These are phyloP conservation scores for Sphagnum magellanicum DNA, from an alignment of 228 moss, liverwort and hornwort genomes.

Conservation along the genomic window DNA sequence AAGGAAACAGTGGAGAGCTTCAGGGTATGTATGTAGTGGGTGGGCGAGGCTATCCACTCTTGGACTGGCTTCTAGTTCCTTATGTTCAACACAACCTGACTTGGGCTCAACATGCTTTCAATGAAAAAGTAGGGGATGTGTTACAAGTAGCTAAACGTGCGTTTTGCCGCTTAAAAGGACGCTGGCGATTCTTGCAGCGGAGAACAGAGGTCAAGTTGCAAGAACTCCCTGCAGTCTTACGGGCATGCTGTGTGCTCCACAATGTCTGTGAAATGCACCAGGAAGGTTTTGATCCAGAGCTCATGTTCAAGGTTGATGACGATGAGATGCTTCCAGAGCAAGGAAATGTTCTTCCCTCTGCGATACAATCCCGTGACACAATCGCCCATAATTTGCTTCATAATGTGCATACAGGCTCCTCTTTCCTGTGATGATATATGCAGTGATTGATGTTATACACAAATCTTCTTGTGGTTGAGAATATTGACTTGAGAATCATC, in stretches of 20 bases:
- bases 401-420: slow-evolving; percentile 52
- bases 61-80: slow-evolving; percentile 93
- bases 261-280: slow-evolving; percentile 92
- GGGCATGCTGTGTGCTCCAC: slow-evolving; percentile 93
- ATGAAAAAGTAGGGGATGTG: slow-evolving; percentile 74
- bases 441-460: too few relatives aligned
- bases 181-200: slow-evolving; percentile 85
- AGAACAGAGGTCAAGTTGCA: slow-evolving; percentile 92
- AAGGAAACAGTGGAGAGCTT: slow-evolving; percentile 68
- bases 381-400: slow-evolving; percentile 82
- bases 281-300: slow-evolving; percentile 73
- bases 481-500: too few relatives aligned
- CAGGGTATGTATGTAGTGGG: slow-evolving; percentile 87
- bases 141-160: slow-evolving; percentile 69
- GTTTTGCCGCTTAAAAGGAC: slow-evolving; percentile 70
- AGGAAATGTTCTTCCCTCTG: slow-evolving; percentile 30
- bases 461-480: too few relatives aligned
- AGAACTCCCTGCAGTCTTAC: slow-evolving; percentile 85
- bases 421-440: slow-evolving; percentile 26
- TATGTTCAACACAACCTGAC: slow-evolving; percentile 73
- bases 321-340: slow-evolving; percentile 81
- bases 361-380: slow-evolving; percentile 69
- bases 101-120: slow-evolving; percentile 90
- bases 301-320: slow-evolving; percentile 72
- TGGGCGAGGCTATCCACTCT: slow-evolving; percentile 74